Evolutionary conservation across 2,329 filamentous ascomycete species (phyloP), one percentile per base, ranked within the genome.

Genomic region (Nemania diffusa): DNA sequence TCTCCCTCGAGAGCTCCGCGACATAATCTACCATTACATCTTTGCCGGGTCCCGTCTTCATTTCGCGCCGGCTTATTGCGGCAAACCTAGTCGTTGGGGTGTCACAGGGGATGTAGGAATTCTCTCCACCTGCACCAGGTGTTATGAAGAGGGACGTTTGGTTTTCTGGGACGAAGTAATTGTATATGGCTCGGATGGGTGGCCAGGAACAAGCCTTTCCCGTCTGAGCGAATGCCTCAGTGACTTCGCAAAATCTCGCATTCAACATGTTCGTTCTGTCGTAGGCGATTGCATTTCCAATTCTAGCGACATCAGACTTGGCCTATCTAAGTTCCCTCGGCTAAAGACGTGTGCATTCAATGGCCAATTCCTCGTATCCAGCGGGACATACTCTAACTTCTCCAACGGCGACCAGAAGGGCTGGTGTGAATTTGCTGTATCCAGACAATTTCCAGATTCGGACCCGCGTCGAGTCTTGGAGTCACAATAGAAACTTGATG

Each of bases 41-140:
- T 61, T 61, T 61, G 57, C 48, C 34, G 48, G 48, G 15, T 52
- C 57, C n/a, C 17, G n/a, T 24, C 22, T 61, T 44, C n/a, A 22
- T 40, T 22, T 58, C 27, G n/a, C 13, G 20, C 15, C 32, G 5
- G 17, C 13, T 8, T 5, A 27, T 17, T 7, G 5, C 44, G n/a
- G 44, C 44, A n/a, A 44, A 44, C 44, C 17, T n/a, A 20, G 27
- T 51, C 44, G 29, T 8, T 26, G 15, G 24, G 32, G 20, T n/a
- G 24, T 42, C 11, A 5, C 4, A 24, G 48, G 48, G 7, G 11
- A 44, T 15, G 13, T 24, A 32, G 32, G 24, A 5, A 29, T 52
- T 17, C 57, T 60, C 15, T 22, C 42, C 17, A 27, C 46, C 5
- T 60, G 57, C 15, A 13, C 29, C 3, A 20, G 7, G 34, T 61